phyloP scores from a whole-genome alignment of 1,284 basidiomycete genomes.

The Cutaneotrichosporon sp. region DNA sequence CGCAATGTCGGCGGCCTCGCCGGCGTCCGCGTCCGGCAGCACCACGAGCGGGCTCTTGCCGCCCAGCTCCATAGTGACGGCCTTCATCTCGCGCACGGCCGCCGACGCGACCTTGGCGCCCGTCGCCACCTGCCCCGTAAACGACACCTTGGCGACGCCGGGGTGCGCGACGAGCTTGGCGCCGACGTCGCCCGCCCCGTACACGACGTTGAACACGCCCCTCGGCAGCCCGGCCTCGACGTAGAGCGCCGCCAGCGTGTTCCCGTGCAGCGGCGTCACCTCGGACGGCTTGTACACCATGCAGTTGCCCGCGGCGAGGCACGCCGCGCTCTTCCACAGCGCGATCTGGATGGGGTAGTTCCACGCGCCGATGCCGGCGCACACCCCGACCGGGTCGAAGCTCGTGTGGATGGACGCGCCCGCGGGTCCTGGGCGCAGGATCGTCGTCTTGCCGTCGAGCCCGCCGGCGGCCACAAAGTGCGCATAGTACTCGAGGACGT shows the following conservation, averaged over 20 bases:
- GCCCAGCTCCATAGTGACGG: slow-evolving; percentile 27
- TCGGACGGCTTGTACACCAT: slow-evolving; percentile 29
- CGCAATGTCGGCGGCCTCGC: slow-evolving; percentile 24
- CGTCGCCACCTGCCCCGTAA: slow-evolving; percentile 23
- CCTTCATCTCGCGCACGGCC: slow-evolving; percentile 22
- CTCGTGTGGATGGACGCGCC: slow-evolving; percentile 20
- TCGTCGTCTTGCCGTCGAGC: slow-evolving; percentile 22
- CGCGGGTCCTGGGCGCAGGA: slow-evolving; percentile 11
- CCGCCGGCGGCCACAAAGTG: slow-evolving; percentile 22
- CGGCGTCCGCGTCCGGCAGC: slow-evolving; percentile 22
- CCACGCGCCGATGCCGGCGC: slow-evolving; percentile 30
- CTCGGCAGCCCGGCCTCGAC: slow-evolving; percentile 21
- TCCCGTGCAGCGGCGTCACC: slow-evolving; percentile 24
- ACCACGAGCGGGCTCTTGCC: slow-evolving; percentile 25
- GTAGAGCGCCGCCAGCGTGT: slow-evolving; percentile 20
- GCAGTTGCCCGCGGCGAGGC: slow-evolving; percentile 23
- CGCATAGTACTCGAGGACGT: slow-evolving; percentile 27
- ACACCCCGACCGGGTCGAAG: slow-evolving; percentile 29
- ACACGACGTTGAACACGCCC: slow-evolving; percentile 26
- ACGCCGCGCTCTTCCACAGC: slow-evolving; percentile 24
- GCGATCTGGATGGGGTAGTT: slow-evolving; percentile 32
- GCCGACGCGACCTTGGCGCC: slow-evolving; percentile 18
- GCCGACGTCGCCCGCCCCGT: slow-evolving; percentile 21
- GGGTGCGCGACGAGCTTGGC: slow-evolving; percentile 21
- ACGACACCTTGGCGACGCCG: slow-evolving; percentile 25